Base-by-base conservation (phyloP, 805 yeast genomes). In the Teunomyces atbi region DNA sequence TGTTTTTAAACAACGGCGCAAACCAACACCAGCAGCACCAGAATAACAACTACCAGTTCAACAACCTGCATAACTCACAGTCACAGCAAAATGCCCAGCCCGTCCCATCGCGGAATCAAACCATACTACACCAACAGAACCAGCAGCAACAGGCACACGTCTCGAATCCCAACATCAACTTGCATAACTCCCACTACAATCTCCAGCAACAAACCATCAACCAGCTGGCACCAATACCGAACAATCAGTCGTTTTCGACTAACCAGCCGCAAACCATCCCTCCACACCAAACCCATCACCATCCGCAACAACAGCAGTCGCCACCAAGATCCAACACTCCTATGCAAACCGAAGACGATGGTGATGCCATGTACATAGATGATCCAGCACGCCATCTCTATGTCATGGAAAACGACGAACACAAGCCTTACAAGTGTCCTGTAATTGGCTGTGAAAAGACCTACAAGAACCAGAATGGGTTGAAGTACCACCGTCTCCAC, bases 391-490 rank as follows among this genome's bases (percentile, higher is more conserved):
- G 98, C 53, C 94, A 91, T 62, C 70, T 92, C 48, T 92, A 94
- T 62, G 96, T 91, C 28, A 84, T 88, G 74, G 97, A 91, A 67
- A 84, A 83, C 51, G 91, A 88, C 48, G 97, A 91, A 56, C 87
- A 89, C 64, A 84, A 94, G 66, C 99, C 99, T 26, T 94, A 85
- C 73, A 90, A 86, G 65, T 94, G 99, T 71, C 99, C 98, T 0
- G 99, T 94, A 37, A 87, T 90, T 60, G 99, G 99, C 6, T 94
- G 99, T 68, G 97, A 91, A 58, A 94, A 94, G 74, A 91, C 92
- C 23, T 94, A 94, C 68, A 94, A 94, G 72, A 94, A 94, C 67
- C 99, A 94, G 70, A 94, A 94, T 62, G 99, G 99, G 13, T 76
- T 94, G 61, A 94, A 94, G 66, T 94, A 94, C 68, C 99, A 94